Evolutionary conservation across 2,329 filamentous ascomycete genomes (phyloP), one percentile per base, ranked within the genome.

Genomic region (Apiospora pterosperma): DNA sequence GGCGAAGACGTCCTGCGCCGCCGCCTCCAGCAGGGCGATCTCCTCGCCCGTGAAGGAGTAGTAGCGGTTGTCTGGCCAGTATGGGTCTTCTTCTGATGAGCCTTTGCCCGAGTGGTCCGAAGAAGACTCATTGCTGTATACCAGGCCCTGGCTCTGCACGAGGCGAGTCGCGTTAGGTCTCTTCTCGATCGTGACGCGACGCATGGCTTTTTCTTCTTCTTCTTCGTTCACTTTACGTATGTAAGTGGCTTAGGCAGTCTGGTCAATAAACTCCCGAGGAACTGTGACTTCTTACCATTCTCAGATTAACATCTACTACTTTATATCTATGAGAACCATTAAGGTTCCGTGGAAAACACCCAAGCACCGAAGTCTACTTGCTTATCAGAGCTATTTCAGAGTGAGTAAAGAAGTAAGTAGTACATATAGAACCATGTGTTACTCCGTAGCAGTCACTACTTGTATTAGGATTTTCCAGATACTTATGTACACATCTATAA

Each of bases 21-120:
- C 64, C 21, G 12, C 31, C 36, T 66, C 62, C 1, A 66, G 62
- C 19, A 66, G 25, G 6, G n/a, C 59, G 10, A 62, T 62, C 31
- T 66, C 64, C 6, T 34, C 44, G 21, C n/a, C 28, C 5, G 64
- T 64, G 59, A 66, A 66, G 16, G 64, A 66, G 34, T 66, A 66
- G 34, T 66, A 64, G 1, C 62, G 58, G 44, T 66, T 61, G 28
- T 66, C 64, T 1, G 64, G 64, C 64, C 64, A 66, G 31, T 66
- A 66, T 11, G 59, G 58, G 23, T 66, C 62, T 36, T n/a, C 25
- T n/a, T 25, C 36, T 39, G 39, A 42, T 10, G 39, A 42, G n/a
- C 5, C n/a, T 11, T 42, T 42, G 39, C 6, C 36, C 14, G 11
- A 6, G 14, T n/a, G n/a, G n/a, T 2, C n/a, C 42, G 5, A 16